phyloP scores from a whole-genome alignment of 495 filamentous ascomycete genomes.

The Neurospora sp. region DNA sequence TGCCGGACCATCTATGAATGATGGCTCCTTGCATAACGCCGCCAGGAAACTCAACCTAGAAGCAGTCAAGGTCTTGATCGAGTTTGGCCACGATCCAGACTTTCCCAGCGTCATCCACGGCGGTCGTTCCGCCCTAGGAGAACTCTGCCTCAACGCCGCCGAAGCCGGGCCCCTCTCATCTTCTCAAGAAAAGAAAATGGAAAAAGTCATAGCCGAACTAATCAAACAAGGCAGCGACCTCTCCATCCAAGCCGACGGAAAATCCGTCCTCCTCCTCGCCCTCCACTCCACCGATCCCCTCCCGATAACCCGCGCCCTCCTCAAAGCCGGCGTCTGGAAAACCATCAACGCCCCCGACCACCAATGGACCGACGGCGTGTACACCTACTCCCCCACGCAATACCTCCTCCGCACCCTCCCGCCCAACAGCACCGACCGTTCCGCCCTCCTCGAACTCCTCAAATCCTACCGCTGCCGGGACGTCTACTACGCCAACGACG shows the following conservation, averaged over 20 bases:
- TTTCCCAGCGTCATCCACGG: conserved; percentile 38
- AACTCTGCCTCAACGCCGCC: conserved; percentile 36
- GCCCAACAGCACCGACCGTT: conserved; percentile 18
- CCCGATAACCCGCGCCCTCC: conserved; percentile 30
- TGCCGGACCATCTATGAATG: conserved; percentile 35
- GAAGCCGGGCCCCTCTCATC: conserved; percentile 25
- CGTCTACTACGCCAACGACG: conserved; percentile 37
- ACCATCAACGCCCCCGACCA: conserved; percentile 34
- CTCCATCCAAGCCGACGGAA: conserved; percentile 31
- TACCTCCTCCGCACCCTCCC: conserved; percentile 28
- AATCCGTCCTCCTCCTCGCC: conserved; percentile 35
- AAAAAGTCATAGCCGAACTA: conserved; percentile 35
- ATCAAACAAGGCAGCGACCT: conserved; percentile 31
- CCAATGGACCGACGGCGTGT: conserved; percentile 30
- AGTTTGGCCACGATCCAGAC: conserved; percentile 36
- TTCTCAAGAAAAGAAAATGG: conserved; percentile 34
- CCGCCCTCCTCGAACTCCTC: conserved; percentile 31
- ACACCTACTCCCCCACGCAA: conserved; percentile 37
- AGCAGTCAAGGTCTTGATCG: conserved; percentile 32
- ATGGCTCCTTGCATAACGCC: conserved; percentile 41
- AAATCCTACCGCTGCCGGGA: conserved; percentile 32
- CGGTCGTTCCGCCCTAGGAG: conserved; percentile 38
- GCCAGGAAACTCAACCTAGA: conserved; percentile 34
- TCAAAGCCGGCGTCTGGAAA: conserved; percentile 38
- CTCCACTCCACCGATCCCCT: conserved; percentile 34